Evolutionary conservation across 371 early-diverging fungal species (phyloP).

Genomic region (Mortierella sp.): DNA sequence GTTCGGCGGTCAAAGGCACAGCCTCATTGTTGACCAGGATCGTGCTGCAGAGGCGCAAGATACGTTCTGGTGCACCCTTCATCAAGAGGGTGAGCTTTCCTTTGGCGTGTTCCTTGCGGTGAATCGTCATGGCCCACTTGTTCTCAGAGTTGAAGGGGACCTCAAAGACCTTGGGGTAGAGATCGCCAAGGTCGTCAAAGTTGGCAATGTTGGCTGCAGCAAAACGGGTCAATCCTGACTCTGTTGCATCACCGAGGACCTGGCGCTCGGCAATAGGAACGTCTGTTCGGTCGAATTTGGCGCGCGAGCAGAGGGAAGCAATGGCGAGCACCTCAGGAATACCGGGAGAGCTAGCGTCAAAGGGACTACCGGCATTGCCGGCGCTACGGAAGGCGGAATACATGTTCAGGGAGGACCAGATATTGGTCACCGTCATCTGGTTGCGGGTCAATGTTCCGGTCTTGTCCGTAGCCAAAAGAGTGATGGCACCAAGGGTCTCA

Average conservation of each 20-base stretch:
- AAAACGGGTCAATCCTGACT: slow-evolving; percentile 87
- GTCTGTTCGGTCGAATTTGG: slow-evolving; percentile 89
- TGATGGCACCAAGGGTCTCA: slow-evolving; percentile 95
- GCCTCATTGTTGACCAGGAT: slow-evolving; percentile 64
- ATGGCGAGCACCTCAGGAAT: slow-evolving; percentile 77
- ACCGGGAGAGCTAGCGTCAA: slow-evolving; percentile 65
- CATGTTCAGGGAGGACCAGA: slow-evolving; percentile 82
- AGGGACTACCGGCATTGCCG: slow-evolving; percentile 53
- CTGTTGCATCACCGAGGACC: slow-evolving; percentile 92
- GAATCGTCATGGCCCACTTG: slow-evolving; percentile 95
- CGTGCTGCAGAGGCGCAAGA: slow-evolving; percentile 78
- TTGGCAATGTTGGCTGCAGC: slow-evolving; percentile 72
- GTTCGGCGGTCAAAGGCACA: slow-evolving; percentile 68
- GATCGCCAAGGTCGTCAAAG: slow-evolving; percentile 71
- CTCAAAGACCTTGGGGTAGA: slow-evolving; percentile 90
- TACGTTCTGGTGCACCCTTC: slow-evolving; percentile 96
- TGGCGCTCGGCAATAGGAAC: slow-evolving; percentile 80
- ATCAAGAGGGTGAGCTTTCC: slow-evolving; percentile 81
- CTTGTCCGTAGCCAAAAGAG: slow-evolving; percentile 94
- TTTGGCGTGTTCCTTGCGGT: slow-evolving; percentile 70
- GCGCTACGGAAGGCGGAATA: slow-evolving; percentile 69
- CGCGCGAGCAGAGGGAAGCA: slow-evolving; percentile 81
- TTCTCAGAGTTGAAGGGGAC: slow-evolving; percentile 96
- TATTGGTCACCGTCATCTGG: slow-evolving; percentile 92
- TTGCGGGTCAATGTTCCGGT: slow-evolving; percentile 96